A percentile compares a stretch with the other conserved stretches of the same genome.
Evolutionary conservation across 345 rosid species (phyloP).

Genomic region (Eucalyptus sp.): DNA sequence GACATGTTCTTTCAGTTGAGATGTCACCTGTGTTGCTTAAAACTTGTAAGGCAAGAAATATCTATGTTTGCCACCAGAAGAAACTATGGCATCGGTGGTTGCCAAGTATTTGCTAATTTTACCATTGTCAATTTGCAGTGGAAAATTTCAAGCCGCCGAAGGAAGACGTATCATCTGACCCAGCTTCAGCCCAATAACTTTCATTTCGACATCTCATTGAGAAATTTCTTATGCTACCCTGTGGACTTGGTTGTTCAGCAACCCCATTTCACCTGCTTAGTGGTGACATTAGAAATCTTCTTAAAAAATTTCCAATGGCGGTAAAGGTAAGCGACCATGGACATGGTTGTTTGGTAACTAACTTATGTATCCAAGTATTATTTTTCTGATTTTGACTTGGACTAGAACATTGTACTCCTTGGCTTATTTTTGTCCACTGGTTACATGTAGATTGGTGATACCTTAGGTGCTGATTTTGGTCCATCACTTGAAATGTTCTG

Average conservation of each 20-base stretch:
- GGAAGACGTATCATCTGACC: not conserved
- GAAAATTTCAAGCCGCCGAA: not conserved
- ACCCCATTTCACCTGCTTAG: not conserved
- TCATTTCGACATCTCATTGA: not conserved
- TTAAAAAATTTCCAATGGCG: rapidly evolving
- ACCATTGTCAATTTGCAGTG: not conserved
- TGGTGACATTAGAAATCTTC: not conserved
- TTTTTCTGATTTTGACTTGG: not conserved
- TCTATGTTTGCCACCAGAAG: not conserved
- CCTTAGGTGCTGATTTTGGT: not conserved
- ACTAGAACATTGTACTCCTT: not conserved
- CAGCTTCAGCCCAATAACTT: not conserved
- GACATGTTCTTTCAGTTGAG: not conserved
- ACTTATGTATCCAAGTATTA: not conserved
- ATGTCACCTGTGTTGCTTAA: not conserved
- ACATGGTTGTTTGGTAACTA: not conserved
- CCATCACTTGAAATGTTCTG: not conserved
- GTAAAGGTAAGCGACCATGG: not conserved
- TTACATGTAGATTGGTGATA: not conserved
- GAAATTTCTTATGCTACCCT: not conserved
- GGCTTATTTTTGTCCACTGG: not conserved
- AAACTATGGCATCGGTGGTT: not conserved
- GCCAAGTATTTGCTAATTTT: not conserved
- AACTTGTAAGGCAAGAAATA: not conserved
- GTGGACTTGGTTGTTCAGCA: not conserved